Percentiles rank a stretch among this genome's conserved stretches.
Conservation (phyloP, 768 basidiomycete genomes). For the Cyclocybe cylindracea region DNA sequence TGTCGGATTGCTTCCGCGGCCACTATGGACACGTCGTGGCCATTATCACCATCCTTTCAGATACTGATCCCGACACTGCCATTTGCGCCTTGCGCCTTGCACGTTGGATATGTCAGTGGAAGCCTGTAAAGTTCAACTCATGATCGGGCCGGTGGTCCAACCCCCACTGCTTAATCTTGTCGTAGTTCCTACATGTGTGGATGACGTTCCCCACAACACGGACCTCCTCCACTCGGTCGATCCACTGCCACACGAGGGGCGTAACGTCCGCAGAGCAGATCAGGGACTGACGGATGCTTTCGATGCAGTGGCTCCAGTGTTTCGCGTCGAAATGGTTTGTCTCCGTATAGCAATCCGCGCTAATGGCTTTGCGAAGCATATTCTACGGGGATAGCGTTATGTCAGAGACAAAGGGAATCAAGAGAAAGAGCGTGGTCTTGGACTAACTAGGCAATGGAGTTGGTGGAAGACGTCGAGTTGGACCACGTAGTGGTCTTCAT, state of each 20-base stretch:
- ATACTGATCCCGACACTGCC: neutral
- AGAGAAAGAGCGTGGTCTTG: neutral
- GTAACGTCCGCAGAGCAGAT: slow-evolving; percentile 24
- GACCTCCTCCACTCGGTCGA: slow-evolving; percentile 15
- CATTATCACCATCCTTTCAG: neutral
- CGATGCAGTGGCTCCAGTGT: slow-evolving; percentile 23
- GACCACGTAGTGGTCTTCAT: slow-evolving; percentile 23
- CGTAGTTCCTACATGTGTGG: slow-evolving; percentile 28
- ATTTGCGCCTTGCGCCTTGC: neutral
- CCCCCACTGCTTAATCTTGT: slow-evolving; percentile 27
- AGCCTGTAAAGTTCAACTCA: slow-evolving; percentile 12
- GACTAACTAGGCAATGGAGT: slow-evolving; percentile 29
- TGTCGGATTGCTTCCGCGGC: no score
- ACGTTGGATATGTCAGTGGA: slow-evolving; percentile 7
- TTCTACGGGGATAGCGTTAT: slow-evolving; percentile 6
- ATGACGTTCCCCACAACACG: slow-evolving; percentile 19
- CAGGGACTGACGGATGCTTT: slow-evolving; percentile 22
- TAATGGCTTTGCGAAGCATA: slow-evolving; percentile 18
- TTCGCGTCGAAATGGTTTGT: slow-evolving; percentile 1
- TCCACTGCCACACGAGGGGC: slow-evolving; percentile 28
- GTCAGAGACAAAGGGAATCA: neutral
- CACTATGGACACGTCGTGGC: no score
- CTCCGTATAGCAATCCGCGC: slow-evolving; percentile 18
- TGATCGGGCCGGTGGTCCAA: slow-evolving; percentile 12
- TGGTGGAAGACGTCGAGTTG: slow-evolving; percentile 28